These are phyloP conservation scores for Venustampulla echinocandica DNA, from an alignment of 495 filamentous ascomycete genomes.

Conservation along the genomic window DNA sequence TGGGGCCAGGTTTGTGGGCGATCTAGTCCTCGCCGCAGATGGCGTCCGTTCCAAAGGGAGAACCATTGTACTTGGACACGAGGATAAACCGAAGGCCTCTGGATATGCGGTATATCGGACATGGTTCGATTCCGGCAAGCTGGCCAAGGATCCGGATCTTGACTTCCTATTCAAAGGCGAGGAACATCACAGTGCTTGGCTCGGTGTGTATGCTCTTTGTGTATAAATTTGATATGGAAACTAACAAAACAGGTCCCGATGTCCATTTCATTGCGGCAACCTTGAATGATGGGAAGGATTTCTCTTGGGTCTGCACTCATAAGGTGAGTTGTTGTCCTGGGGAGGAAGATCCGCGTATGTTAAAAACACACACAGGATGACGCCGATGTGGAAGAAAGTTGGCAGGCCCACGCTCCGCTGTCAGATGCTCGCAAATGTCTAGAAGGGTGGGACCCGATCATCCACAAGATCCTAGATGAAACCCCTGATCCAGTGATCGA, in stretches of 20 bases:
- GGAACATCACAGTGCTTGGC: slow-evolving; percentile 52
- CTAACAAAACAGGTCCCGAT: slow-evolving; percentile 40
- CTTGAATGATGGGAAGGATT: slow-evolving; percentile 54
- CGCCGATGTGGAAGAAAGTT: slow-evolving; percentile 52
- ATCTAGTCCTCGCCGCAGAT: slow-evolving; percentile 56
- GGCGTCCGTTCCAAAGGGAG: slow-evolving; percentile 51
- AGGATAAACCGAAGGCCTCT: slow-evolving; percentile 49
- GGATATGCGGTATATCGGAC: slow-evolving; percentile 53
- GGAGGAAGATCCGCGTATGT: neutral
- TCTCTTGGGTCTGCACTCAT: slow-evolving; percentile 66
- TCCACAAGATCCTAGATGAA: slow-evolving; percentile 48
- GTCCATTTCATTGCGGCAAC: slow-evolving; percentile 56
- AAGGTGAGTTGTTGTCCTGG: slow-evolving; percentile 26
- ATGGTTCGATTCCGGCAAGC: slow-evolving; percentile 52
- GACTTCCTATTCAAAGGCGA: slow-evolving; percentile 52
- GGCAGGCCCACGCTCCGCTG: slow-evolving; percentile 53
- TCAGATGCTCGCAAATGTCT: slow-evolving; percentile 49
- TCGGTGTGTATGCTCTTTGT: neutral
- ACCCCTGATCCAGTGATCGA: slow-evolving; percentile 55
- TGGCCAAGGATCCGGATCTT: slow-evolving; percentile 53
- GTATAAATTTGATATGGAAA: neutral
- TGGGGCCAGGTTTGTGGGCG: slow-evolving; percentile 41
- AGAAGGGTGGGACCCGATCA: slow-evolving; percentile 58
- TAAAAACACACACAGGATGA: slow-evolving; percentile 41
- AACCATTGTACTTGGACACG: slow-evolving; percentile 52